phyloP scores from a whole-genome alignment of 2,329 filamentous ascomycete genomes.

The Arthrobotrys megalospora region DNA sequence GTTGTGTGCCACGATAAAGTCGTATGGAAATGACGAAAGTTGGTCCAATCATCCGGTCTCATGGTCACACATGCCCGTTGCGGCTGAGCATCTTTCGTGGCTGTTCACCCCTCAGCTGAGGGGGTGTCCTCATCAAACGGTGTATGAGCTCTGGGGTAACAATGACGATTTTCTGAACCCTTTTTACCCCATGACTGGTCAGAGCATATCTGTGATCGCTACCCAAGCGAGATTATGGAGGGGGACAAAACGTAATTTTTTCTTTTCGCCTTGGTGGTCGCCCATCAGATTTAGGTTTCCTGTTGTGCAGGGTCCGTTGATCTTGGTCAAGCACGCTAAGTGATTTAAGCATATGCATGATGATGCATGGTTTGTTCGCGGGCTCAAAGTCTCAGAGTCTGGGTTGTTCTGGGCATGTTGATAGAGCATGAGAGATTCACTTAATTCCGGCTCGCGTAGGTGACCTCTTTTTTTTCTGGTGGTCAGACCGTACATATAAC shows the following conservation, averaged over 20 bases:
- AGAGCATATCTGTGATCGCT: conserved; percentile 5
- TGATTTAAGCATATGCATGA: conserved; percentile 16
- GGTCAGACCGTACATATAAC: not conserved
- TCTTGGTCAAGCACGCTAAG: conserved; percentile 11
- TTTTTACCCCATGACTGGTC: conserved; percentile 9
- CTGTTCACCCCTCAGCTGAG: conserved; percentile 42
- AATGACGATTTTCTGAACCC: conserved; percentile 10
- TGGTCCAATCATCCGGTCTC: conserved; percentile 47
- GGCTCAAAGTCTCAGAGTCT: not conserved
- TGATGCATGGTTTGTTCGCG: conserved; percentile 20
- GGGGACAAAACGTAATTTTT: not conserved
- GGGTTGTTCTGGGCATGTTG: not conserved
- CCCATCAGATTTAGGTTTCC: not conserved
- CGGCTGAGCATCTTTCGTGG: conserved; percentile 52
- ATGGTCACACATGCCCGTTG: conserved; percentile 48
- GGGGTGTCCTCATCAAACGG: not conserved
- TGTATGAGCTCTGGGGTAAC: conserved; percentile 4
- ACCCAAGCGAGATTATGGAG: conserved; percentile 13
- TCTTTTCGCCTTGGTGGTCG: conserved; percentile 10
- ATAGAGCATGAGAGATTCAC: not conserved
- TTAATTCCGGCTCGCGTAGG: not conserved
- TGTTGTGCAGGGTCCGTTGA: conserved; percentile 7
- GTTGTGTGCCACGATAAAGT: conserved; percentile 19
- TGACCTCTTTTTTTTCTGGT: not conserved
- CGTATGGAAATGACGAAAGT: conserved; percentile 33